Percentiles rank a stretch among this genome's conserved stretches.
Evolutionary conservation across 495 filamentous ascomycete genomes (phyloP).

Genomic region (Alectoria sarmentosa): DNA sequence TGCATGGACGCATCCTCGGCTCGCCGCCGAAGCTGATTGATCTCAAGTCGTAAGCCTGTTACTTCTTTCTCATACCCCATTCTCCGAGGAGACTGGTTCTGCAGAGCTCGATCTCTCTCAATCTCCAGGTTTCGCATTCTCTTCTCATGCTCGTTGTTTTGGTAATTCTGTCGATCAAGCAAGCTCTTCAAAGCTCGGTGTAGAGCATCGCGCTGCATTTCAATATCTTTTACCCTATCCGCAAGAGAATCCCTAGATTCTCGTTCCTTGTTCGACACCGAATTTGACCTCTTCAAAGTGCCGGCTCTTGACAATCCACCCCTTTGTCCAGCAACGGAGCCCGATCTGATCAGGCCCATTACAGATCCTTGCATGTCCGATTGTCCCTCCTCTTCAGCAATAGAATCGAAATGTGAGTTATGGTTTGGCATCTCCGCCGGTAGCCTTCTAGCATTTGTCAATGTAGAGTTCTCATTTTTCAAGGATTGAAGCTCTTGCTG

Average conservation of each 20-base stretch:
- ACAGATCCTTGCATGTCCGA: constrained; percentile 29
- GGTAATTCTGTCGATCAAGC: constrained; percentile 79
- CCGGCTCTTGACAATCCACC: constrained; percentile 29
- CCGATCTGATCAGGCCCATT: constrained; percentile 52
- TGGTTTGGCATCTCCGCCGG: constrained; percentile 47
- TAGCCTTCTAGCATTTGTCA: constrained; percentile 46
- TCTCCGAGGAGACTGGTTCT: constrained; percentile 57
- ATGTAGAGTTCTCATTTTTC: constrained; percentile 55
- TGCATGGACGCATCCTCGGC: constrained; percentile 95
- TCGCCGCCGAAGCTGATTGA: constrained; percentile 74
- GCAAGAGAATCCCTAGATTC: constrained; percentile 65
- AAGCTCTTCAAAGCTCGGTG: constrained; percentile 78
- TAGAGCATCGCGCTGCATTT: constrained; percentile 86
- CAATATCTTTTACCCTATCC: constrained; percentile 85
- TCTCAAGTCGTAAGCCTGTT: constrained; percentile 66
- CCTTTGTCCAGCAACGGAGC: constrained; percentile 44
- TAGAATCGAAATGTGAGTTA: constrained; percentile 50
- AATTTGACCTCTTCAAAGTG: constrained; percentile 48
- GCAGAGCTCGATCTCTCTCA: constrained; percentile 67
- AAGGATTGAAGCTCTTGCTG: constrained; percentile 66
- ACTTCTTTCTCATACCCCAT: constrained; percentile 81
- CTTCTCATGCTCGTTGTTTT: constrained; percentile 73
- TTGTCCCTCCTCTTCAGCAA: constrained; percentile 52
- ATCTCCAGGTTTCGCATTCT: constrained; percentile 65
- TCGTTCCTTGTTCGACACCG: constrained; percentile 52